A percentile compares a stretch with the other conserved stretches of the same genome.
These are phyloP conservation scores for Eragrostis tef DNA, from an alignment of 202 grass and related monocot species.

Conservation along the genomic window DNA sequence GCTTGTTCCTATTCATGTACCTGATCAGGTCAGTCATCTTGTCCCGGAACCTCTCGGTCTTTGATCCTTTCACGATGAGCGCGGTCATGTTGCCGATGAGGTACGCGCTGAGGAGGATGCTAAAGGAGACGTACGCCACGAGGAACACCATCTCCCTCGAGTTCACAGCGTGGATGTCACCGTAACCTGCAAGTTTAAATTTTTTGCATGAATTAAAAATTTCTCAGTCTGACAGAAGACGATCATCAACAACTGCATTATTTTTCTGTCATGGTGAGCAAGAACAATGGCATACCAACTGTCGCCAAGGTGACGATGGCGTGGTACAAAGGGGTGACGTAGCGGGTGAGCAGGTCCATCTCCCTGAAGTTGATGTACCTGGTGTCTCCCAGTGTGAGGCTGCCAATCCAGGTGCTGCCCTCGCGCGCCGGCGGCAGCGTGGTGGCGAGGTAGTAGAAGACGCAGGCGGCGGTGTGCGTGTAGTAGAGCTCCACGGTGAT, in stretches of 20 bases:
- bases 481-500: conserved; percentile 87
- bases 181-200: conserved; percentile 58
- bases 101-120: conserved; percentile 81
- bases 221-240: background rate
- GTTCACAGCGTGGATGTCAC: conserved; percentile 83
- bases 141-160: conserved; percentile 79
- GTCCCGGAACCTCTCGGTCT: conserved; percentile 86
- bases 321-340: conserved; percentile 86
- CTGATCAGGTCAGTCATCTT: conserved; percentile 91
- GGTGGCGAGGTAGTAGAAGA: conserved; percentile 95
- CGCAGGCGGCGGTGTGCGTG: conserved; percentile 86
- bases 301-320: conserved; percentile 86
- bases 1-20: conserved; percentile 94
- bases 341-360: conserved; percentile 75
- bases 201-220: background rate
- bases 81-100: conserved; percentile 96
- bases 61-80: conserved; percentile 83
- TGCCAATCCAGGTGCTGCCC: conserved; percentile 79
- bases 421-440: conserved; percentile 67
- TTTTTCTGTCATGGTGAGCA: background rate
- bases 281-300: conserved; percentile 54
- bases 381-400: conserved; percentile 67
- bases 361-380: conserved; percentile 82
- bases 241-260: conserved; percentile 1
- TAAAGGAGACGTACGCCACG: conserved; percentile 71